These are phyloP conservation scores for Alternaria gansuensis DNA, from an alignment of 2,329 filamentous ascomycete species.

Conservation along the genomic window DNA sequence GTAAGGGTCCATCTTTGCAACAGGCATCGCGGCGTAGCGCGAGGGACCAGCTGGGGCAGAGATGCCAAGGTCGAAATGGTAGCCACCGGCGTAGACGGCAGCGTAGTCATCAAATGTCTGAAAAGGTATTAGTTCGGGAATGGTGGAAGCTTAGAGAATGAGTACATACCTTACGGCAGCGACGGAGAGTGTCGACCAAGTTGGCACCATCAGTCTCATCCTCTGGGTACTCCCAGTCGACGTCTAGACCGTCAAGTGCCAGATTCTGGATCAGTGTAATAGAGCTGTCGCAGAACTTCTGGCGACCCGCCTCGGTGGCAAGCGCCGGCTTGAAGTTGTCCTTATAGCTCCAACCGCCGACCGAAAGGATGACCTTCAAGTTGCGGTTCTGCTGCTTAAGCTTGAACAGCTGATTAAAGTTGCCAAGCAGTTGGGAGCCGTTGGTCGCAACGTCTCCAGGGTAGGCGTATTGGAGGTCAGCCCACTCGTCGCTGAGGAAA, in stretches of 20 bases:
- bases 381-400: constrained; percentile 79
- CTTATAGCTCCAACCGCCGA: constrained; percentile 82
- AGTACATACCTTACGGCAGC: constrained; percentile 46
- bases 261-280: constrained; percentile 80
- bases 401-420: constrained; percentile 77
- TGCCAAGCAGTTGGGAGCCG: constrained; percentile 77
- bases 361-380: constrained; percentile 80
- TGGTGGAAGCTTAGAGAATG: background rate
- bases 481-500: constrained; percentile 35
- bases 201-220: constrained; percentile 48
- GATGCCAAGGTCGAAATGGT: constrained; percentile 56
- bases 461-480: constrained; percentile 69
- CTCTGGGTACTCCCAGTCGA: constrained; percentile 59
- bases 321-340: constrained; percentile 77
- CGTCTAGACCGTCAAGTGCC: constrained; percentile 68
- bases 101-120: constrained; percentile 54
- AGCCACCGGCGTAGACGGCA: constrained; percentile 46
- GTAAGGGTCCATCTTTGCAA: constrained; percentile 54
- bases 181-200: constrained; percentile 51
- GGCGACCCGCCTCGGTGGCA: constrained; percentile 67
- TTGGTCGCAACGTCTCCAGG: constrained; percentile 69
- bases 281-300: constrained; percentile 72
- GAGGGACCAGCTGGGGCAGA: constrained; percentile 56
- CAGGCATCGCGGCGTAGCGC: constrained; percentile 51
- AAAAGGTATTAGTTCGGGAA: background rate